A percentile compares a stretch with the other conserved stretches of the same genome.
Evolutionary conservation across 768 basidiomycete genomes (phyloP).

Genomic region (Mycena galericulata): DNA sequence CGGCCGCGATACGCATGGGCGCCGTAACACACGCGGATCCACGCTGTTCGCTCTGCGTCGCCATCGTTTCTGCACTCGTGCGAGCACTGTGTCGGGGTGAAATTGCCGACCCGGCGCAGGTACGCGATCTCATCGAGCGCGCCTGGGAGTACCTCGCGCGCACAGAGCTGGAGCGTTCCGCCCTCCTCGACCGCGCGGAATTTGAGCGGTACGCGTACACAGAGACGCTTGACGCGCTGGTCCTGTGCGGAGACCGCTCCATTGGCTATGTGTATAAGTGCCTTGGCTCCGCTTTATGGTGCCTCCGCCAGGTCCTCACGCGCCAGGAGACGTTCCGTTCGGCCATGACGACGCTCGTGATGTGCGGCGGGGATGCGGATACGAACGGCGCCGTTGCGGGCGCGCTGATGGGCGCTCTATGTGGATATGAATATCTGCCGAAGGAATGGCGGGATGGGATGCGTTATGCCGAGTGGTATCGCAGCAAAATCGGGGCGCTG

Average conservation of each 20-base stretch:
- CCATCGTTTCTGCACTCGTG: slow-evolving; percentile 37
- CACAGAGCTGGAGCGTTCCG: slow-evolving; percentile 5
- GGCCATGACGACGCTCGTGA: slow-evolving; percentile 36
- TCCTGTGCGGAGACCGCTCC: slow-evolving; percentile 25
- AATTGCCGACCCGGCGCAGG: slow-evolving; percentile 19
- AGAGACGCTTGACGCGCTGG: slow-evolving; percentile 27
- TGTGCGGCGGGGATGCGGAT: slow-evolving; percentile 39
- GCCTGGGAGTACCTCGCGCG: slow-evolving; percentile 30
- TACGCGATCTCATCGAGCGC: slow-evolving; percentile 33
- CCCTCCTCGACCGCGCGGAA: slow-evolving; percentile 31
- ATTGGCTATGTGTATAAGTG: slow-evolving; percentile 43
- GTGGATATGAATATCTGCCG: slow-evolving; percentile 35
- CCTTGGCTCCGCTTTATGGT: slow-evolving; percentile 38
- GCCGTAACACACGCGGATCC: slow-evolving; percentile 39
- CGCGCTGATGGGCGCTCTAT: slow-evolving; percentile 37
- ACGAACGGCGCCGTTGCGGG: slow-evolving; percentile 40
- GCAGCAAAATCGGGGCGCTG: slow-evolving; percentile 26
- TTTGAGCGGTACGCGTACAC: slow-evolving; percentile 36
- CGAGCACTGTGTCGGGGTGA: slow-evolving; percentile 34
- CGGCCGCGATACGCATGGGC: slow-evolving; percentile 36
- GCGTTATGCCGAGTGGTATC: slow-evolving; percentile 34
- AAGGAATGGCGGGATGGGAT: slow-evolving; percentile 39
- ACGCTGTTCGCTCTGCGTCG: slow-evolving; percentile 38
- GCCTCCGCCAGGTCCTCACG: slow-evolving; percentile 32
- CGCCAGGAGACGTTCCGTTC: slow-evolving; percentile 36